Evolutionary conservation across 805 yeast genomes (phyloP).

Genomic region (Yarrowia porcina): DNA sequence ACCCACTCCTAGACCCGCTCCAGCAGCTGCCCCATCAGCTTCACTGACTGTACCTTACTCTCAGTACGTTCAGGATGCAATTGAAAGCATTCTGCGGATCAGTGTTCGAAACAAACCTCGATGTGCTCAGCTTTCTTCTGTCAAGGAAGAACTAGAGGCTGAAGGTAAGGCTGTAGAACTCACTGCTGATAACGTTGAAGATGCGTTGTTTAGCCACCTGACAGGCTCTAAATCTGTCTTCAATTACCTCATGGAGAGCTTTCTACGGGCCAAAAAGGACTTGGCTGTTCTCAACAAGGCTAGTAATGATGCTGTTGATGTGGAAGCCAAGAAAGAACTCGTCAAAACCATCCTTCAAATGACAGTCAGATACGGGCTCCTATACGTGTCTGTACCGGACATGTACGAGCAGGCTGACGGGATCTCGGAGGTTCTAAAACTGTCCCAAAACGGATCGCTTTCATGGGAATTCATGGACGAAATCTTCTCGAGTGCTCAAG

Average conservation of each 20-base stretch:
- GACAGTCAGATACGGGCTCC: neutral
- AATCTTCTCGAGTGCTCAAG: neutral
- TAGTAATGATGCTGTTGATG: neutral
- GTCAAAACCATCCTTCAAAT: neutral
- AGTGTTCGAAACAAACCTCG: neutral
- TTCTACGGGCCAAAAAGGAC: conserved; percentile 5
- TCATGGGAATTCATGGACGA: conserved; percentile 19
- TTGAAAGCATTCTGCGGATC: neutral
- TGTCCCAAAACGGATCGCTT: conserved; percentile 6
- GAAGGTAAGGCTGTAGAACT: neutral
- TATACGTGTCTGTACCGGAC: conserved; percentile 8
- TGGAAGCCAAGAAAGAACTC: neutral
- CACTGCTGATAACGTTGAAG: neutral
- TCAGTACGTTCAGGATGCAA: conserved; percentile 2
- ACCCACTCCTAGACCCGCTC: neutral
- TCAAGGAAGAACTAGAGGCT: neutral
- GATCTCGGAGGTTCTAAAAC: neutral
- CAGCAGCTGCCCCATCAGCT: neutral
- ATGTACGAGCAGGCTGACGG: conserved; percentile 17
- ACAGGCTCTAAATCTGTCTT: neutral
- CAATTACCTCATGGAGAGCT: conserved; percentile 15
- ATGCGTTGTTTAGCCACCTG: conserved; percentile 8
- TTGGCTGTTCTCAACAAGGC: conserved; percentile 3
- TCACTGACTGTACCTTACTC: neutral
- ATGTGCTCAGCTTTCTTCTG: neutral